Evolutionary conservation across 768 basidiomycete species (phyloP), one percentile per base, ranked within the genome.

Genomic region (Leccinum ochraceum): DNA sequence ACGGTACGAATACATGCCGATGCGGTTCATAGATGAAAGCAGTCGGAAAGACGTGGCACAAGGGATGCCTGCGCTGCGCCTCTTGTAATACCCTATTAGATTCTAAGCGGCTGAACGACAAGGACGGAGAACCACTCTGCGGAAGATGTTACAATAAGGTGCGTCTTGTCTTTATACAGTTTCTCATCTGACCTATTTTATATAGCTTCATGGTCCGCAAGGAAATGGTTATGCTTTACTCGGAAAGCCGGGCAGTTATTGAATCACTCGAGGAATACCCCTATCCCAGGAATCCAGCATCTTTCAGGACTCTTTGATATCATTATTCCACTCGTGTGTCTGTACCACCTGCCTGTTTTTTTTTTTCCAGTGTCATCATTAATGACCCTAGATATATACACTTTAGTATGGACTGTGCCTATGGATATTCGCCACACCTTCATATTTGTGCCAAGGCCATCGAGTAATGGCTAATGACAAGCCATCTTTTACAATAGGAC

Each of bases 1-100:
- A 13, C 55, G 8, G 48, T 28, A 32, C 16, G 4, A 24, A 34
- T 50, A 20, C n/a, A 24, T 54, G 54, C 55, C 64, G 37, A 71
- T 34, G 9, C 34, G 6, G 17, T 58, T 53, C 17, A 46, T 63
- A 91, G 90, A 85, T 90, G 60, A 91, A 90, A 72, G 91, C 91
- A 1, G 81, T 90, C 14, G 89, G 89, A 8, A 89, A 90, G 78
- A 89, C 86, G 17, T 94, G 80, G 74, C 91, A 94, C 64, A 91
- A 90, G 67, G 77, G 75, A 16, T 94, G 91, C 67, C 73, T 94
- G 64, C 78, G 91, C n/a, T 94, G 91, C 69, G 80, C 81, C 9
- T 87, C 87, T 64, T 94, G 91, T 67, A 81, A 78, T 57, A 84
- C 86, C 0, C 67, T 77, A 8, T 76, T 94, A n/a, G 90, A 92